Base-by-base conservation (phyloP, 192 early-diverging fungal species). In the Helicostylum pulchrum region DNA sequence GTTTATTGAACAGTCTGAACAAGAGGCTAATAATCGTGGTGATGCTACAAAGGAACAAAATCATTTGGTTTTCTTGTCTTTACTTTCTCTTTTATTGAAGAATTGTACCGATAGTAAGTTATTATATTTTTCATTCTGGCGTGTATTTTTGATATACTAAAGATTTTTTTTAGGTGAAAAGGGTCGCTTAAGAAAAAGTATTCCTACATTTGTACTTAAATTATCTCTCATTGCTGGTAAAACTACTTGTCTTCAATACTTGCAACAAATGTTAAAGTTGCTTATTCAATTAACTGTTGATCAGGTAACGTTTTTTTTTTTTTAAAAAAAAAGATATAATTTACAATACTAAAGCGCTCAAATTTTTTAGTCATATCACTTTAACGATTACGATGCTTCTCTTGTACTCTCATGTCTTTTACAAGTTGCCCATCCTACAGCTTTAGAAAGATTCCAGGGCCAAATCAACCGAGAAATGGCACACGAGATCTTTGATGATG, bases 401-500 rank as follows among this genome's bases (percentile, higher is more conserved):
- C 20, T 77, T 52, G 14, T 83, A 31, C 4, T 83, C 50, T 52
- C 72, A 70, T 49, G 71, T 64, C 43, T 70, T 39, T 21, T 60
- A 2, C 53, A 72, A 47, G 31, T 71, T 10, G 50, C 62, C 14
- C 31, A 59, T 53, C 64, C 51, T n/a, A 54, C 17, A n/a, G 55
- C 53, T 30, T 48, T 17, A 7, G n/a, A 43, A 7, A 43, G 15
- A 45, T 53, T 69, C n/a, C 57, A 21, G 10, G 12, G 31, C 2
- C 34, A 51, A 15, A 23, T 64, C 32, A 72, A 58, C 7, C 21
- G 48, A n/a, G 45, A 65, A 8, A 44, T 55, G 26, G 69, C 78
- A 48, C 55, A 80, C 62, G 44, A 70, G 31, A 65, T 85, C 23
- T 85, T 84, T 64, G 74, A 79, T 19, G 70, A 67, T 11, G 26